These are phyloP conservation scores for Pichia eremophila DNA, from an alignment of 805 yeast genomes.

Conservation along the genomic window DNA sequence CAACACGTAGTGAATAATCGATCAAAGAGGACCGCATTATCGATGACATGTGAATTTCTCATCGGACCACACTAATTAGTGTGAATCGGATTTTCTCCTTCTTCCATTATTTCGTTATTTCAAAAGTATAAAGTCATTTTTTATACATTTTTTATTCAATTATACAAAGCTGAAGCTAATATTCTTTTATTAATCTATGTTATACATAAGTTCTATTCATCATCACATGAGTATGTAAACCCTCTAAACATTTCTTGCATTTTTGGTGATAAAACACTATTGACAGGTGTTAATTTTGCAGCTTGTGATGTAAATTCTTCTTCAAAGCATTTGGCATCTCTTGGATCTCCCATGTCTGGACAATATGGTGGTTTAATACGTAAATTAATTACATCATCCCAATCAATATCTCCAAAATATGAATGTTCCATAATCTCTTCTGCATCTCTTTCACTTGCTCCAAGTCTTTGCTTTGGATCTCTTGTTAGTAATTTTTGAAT, in stretches of 20 bases:
- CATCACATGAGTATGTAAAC: constrained; percentile 77
- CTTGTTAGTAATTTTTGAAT: constrained; percentile 85
- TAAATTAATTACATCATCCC: constrained; percentile 70
- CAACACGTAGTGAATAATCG: too few relatives aligned
- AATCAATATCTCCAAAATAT: constrained; percentile 81
- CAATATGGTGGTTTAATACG: constrained; percentile 80
- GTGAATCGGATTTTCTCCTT: too few relatives aligned
- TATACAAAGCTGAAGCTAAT: neutral
- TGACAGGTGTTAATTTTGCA: constrained; percentile 91
- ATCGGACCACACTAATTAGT: too few relatives aligned
- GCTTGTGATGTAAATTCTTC: constrained; percentile 91
- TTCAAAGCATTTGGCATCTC: constrained; percentile 89
- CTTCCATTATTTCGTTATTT: too few relatives aligned
- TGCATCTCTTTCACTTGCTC: constrained; percentile 84
- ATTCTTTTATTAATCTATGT: neutral
- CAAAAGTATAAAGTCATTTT: neutral
- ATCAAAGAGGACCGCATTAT: too few relatives aligned
- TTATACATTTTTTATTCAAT: neutral
- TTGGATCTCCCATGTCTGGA: constrained; percentile 80
- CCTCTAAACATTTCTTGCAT: constrained; percentile 98
- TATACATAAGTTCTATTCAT: constrained; percentile 12
- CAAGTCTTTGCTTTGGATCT: constrained; percentile 78
- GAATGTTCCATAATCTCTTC: constrained; percentile 92
- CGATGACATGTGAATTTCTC: too few relatives aligned
- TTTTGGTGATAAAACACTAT: constrained; percentile 71